Evolutionary conservation across 129 eudicot species (phyloP), one percentile per base, ranked within the genome.

Genomic region (Lactuca saligna): DNA sequence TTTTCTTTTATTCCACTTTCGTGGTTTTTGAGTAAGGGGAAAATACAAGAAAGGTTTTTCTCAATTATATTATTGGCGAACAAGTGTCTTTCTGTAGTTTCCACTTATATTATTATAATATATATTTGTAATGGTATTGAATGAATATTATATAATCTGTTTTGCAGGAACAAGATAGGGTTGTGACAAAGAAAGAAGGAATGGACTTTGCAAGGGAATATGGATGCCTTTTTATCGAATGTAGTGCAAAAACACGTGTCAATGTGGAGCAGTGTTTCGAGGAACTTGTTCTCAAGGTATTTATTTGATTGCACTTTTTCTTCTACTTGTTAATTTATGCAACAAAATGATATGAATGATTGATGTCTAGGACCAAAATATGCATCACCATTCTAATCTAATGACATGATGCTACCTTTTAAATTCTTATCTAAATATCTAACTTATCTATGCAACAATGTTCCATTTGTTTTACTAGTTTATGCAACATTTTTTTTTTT

Each of bases 211-310:
- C 97, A 32, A 84, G 97, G 86, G 96, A 91, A 75, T 85, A 83
- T 65, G 97, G 97, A 49, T 91, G 97, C 71, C 88, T 91, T 11
- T 87, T 91, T 79, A 87, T 88, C 8, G 97, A 91, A 53, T 91
- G 97, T 62, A 91, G 96, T 82, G 96, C 96, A 66, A 91, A 91
- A 83, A 91, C 95, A 44, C 72, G 93, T 75, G 92, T 85, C 37
- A 91, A 91, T 61, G 97, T 91, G 53, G 88, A 91, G 76, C 93
- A 91, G 41, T 91, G 97, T 77, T 91, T 91, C 65, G 98, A 91
- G 84, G 98, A 91, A 75, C 96, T 91, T 57, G 95, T 88, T 56
- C 59, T 86, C 57, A 91, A 91, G 98, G 98, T 91, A 77, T 68
- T 77, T 37, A 10, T 42, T 8, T 46, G 8, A 37, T 31, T 32